Evolutionary conservation across 495 filamentous ascomycete genomes (phyloP).

Genomic region (Friedmanniomyces endolithicus): DNA sequence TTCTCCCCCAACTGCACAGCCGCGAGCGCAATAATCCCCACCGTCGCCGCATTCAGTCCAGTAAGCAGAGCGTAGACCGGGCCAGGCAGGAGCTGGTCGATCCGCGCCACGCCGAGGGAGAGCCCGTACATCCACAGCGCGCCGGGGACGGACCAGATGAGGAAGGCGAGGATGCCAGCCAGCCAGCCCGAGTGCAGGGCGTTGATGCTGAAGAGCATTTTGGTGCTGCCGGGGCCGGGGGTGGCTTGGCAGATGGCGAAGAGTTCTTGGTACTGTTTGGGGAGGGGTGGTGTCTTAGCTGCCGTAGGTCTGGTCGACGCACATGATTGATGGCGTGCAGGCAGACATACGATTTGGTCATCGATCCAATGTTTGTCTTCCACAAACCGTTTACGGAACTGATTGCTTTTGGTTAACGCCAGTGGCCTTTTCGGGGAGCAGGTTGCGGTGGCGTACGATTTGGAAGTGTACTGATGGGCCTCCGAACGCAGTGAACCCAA

Average conservation of each 20-base stretch:
- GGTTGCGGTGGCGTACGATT: not conserved
- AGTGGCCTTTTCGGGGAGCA: constrained; percentile 44
- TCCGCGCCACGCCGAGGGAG: constrained; percentile 51
- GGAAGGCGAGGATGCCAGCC: constrained; percentile 49
- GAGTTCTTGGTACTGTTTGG: constrained; percentile 62
- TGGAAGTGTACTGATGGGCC: constrained; percentile 14
- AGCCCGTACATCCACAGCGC: constrained; percentile 67
- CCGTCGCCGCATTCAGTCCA: constrained; percentile 65
- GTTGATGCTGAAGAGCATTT: constrained; percentile 67
- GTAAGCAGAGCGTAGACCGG: constrained; percentile 65
- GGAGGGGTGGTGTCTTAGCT: no score
- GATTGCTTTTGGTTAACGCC: constrained; percentile 70
- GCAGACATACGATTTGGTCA: constrained; percentile 47
- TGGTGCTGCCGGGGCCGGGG: constrained; percentile 64
- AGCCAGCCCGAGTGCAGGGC: constrained; percentile 52
- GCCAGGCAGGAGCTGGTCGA: constrained; percentile 47
- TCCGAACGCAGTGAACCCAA: constrained; percentile 61
- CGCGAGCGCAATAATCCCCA: constrained; percentile 68
- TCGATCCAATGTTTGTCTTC: constrained; percentile 55
- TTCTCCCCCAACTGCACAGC: constrained; percentile 63
- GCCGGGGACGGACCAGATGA: constrained; percentile 66
- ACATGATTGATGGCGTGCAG: no score
- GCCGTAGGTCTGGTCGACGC: no score
- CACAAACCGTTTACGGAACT: constrained; percentile 53
- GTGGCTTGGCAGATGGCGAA: constrained; percentile 69